A percentile compares a stretch with the other conserved stretches of the same genome.
These are phyloP conservation scores for Hydnomerulius pinastri DNA, from an alignment of 768 basidiomycete genomes.

Conservation along the genomic window DNA sequence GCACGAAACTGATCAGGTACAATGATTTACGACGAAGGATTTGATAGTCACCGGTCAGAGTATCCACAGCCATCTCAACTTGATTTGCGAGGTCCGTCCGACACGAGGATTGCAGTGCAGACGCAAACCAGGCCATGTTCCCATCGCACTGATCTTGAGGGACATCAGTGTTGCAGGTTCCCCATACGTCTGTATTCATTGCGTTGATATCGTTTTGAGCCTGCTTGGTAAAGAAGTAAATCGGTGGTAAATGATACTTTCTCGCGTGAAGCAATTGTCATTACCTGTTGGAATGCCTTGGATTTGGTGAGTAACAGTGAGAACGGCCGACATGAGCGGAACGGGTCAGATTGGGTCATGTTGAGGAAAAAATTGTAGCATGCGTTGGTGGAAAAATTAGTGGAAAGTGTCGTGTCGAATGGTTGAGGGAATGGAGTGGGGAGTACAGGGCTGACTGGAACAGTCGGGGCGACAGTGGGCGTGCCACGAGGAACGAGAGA, in stretches of 20 bases:
- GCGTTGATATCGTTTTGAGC: slow-evolving; percentile 61
- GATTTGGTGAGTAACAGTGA: slow-evolving; percentile 64
- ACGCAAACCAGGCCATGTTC: slow-evolving; percentile 70
- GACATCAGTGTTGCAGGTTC: slow-evolving; percentile 70
- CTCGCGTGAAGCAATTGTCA: neutral
- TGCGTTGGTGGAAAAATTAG: slow-evolving; percentile 63
- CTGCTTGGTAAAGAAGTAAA: slow-evolving; percentile 38
- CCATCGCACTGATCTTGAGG: slow-evolving; percentile 52
- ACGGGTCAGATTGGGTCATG: slow-evolving; percentile 63
- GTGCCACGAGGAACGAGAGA: slow-evolving; percentile 5
- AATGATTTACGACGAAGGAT: neutral
- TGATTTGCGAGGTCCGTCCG: slow-evolving; percentile 51
- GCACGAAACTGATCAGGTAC: neutral
- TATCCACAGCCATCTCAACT: slow-evolving; percentile 53
- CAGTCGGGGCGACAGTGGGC: slow-evolving; percentile 23
- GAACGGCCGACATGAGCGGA: slow-evolving; percentile 77
- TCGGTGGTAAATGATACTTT: slow-evolving; percentile 3
- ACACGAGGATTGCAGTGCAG: slow-evolving; percentile 51
- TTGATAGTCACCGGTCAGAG: slow-evolving; percentile 53
- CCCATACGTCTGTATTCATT: slow-evolving; percentile 74
- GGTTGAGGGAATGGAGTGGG: slow-evolving; percentile 81
- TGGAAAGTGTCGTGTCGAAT: slow-evolving; percentile 60
- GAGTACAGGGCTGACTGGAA: slow-evolving; percentile 44
- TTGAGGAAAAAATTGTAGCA: slow-evolving; percentile 76
- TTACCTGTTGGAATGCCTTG: slow-evolving; percentile 55